Evolutionary conservation across 208 protist genomes (phyloP), one percentile per base, ranked within the genome.

Genomic region (Perkinsela sp.): DNA sequence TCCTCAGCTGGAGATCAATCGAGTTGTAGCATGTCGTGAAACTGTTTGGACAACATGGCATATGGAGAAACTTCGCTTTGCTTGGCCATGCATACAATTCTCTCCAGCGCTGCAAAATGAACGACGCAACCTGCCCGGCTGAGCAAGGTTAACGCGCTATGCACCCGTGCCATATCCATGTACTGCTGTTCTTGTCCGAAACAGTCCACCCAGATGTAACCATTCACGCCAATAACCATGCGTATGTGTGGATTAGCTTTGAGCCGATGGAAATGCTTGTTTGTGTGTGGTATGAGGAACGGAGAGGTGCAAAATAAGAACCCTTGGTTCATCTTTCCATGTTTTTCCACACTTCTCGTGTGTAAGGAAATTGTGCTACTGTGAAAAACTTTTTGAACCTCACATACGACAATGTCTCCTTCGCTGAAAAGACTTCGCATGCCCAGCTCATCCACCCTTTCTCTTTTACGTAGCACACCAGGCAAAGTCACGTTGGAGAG

Each of bases 401-500:
- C 94, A 1, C 93, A 90, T 30, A 80, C 80, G 65, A 95, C 76
- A 1, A 95, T 31, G 79, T 98, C 94, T 65, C 90, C 81, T 68
- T 98, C 91, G 30, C 88, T 85, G 83, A 96, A 97, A 31, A 96
- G 80, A 30, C 81, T 74, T 2, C 93, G 79, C 94, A 97, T 97
- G 16, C 86, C 79, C 0, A 97, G 75, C 75, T 95, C 88, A 79
- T 97, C 93, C 29, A 80, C 80, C 29, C 80, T 74, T 0, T 86
- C 94, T 31, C 89, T 79, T 1, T 90, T 80, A 28, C 95, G 80
- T 28, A 95, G 80, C 48, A 95, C 94, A 29, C 95, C 95, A 0
- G 95, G 95, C 66, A 97, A 80, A 31, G 95, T 96, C 15, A 98
- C 93, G 32, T 95, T 96, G 1, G 89, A 93, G 0, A 98, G 80